Percentiles rank a stretch among this genome's conserved stretches.
Evolutionary conservation across 2,329 filamentous ascomycete genomes (phyloP).

Genomic region (Fusarium robinianum): DNA sequence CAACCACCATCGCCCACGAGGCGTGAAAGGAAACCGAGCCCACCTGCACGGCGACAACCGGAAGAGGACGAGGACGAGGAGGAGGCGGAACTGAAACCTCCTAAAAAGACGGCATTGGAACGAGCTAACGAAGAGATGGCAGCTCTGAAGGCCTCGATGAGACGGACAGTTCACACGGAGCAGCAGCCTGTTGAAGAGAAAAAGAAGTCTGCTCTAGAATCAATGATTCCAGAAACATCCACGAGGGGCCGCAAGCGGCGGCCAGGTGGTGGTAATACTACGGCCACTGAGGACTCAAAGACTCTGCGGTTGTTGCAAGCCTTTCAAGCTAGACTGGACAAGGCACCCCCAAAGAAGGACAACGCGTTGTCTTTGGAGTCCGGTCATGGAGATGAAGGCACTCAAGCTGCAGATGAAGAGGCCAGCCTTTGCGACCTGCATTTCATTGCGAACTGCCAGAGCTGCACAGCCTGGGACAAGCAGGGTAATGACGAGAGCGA

Average conservation of each 20-base stretch:
- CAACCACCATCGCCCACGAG: conserved; percentile 9
- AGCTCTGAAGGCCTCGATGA: conserved; percentile 80
- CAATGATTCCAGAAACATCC: conserved; percentile 74
- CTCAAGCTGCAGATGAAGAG: conserved; percentile 61
- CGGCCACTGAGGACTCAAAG: conserved; percentile 62
- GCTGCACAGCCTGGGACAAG: conserved; percentile 83
- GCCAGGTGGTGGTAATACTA: conserved; percentile 57
- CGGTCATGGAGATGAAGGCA: conserved; percentile 32
- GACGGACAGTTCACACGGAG: conserved; percentile 59
- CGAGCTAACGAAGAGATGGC: conserved; percentile 80
- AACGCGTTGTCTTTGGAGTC: conserved; percentile 14
- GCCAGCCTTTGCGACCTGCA: conserved; percentile 86
- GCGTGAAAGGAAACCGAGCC: conserved; percentile 17
- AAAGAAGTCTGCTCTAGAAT: conserved; percentile 70
- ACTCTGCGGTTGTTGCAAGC: conserved; percentile 73
- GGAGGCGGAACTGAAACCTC: conserved; percentile 37
- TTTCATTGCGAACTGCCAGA: conserved; percentile 94
- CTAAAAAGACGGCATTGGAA: conserved; percentile 61
- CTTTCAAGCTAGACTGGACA: conserved; percentile 78
- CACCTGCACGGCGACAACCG: conserved; percentile 19
- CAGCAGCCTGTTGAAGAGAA: conserved; percentile 57
- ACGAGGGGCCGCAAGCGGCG: conserved; percentile 72
- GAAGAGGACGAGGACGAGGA: conserved; percentile 20
- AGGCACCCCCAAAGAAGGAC: conserved; percentile 49
- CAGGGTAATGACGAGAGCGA: conserved; percentile 62